These are phyloP conservation scores for Trichomonascaceae sp. DNA, from an alignment of 1,139 yeast species.

Conservation along the genomic window DNA sequence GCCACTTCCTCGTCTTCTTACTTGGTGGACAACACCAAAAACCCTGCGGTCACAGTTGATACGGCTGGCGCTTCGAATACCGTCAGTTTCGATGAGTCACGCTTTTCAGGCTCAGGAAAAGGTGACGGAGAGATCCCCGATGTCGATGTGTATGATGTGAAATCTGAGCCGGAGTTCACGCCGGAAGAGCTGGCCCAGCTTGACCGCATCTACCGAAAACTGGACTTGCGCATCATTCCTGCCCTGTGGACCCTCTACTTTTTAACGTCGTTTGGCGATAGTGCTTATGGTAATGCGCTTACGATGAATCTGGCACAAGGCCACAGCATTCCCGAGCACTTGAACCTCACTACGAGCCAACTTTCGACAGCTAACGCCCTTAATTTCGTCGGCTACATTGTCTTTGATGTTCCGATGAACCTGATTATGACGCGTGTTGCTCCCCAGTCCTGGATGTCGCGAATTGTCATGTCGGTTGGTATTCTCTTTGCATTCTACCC, in stretches of 20 bases:
- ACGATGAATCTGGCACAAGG: slow-evolving; percentile 61
- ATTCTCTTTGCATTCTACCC: slow-evolving; percentile 62
- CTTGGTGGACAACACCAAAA: too few relatives aligned
- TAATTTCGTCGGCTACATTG: slow-evolving; percentile 69
- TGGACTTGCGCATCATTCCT: slow-evolving; percentile 65
- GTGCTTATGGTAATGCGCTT: slow-evolving; percentile 65
- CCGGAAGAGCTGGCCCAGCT: slow-evolving; percentile 19
- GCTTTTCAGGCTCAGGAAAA: too few relatives aligned
- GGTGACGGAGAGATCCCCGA: too few relatives aligned
- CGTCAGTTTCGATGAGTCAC: too few relatives aligned
- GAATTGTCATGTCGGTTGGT: slow-evolving; percentile 69
- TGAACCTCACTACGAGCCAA: slow-evolving; percentile 41
- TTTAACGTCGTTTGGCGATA: slow-evolving; percentile 64
- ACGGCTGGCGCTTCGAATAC: too few relatives aligned
- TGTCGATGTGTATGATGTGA: too few relatives aligned
- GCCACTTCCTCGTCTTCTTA: too few relatives aligned
- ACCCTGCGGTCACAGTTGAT: too few relatives aligned
- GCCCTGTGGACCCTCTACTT: slow-evolving; percentile 75
- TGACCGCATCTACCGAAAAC: slow-evolving; percentile 48
- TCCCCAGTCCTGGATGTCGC: slow-evolving; percentile 75
- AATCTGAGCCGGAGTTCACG: slow-evolving; percentile 1
- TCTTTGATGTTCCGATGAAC: slow-evolving; percentile 84
- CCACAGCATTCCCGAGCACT: slow-evolving; percentile 47
- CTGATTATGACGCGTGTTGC: slow-evolving; percentile 69
- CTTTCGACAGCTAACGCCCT: slow-evolving; percentile 69